A percentile compares a stretch with the other conserved stretches of the same genome.
These are phyloP conservation scores for Speleostelium caveatum DNA, from an alignment of 78 protist species.

Conservation along the genomic window DNA sequence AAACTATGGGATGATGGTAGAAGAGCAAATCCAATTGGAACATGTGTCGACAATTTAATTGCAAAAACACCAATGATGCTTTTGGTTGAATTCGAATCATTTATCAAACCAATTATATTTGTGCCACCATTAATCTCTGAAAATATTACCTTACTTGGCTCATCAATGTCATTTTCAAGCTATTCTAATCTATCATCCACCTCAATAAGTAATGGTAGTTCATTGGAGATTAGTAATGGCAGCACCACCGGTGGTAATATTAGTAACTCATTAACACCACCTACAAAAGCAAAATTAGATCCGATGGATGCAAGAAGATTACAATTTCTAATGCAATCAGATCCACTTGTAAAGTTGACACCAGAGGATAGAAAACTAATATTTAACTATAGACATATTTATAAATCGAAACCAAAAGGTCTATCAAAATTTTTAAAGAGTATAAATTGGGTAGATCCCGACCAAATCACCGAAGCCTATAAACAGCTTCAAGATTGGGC, in stretches of 20 bases:
- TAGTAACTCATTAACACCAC: not conserved
- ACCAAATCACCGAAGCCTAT: constrained; percentile 52
- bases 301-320: constrained; percentile 26
- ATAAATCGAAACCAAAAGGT: constrained; percentile 49
- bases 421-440: constrained; percentile 54
- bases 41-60: constrained; percentile 66
- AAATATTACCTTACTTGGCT: not conserved
- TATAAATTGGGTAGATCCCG: constrained; percentile 61
- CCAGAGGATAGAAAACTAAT: constrained; percentile 57
- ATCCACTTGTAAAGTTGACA: constrained; percentile 38
- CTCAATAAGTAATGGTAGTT: not conserved
- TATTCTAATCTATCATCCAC: too few relatives aligned
- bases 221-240: too few relatives aligned
- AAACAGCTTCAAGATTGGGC: constrained; percentile 67
- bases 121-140: not conserved
- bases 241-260: not conserved
- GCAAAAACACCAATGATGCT: constrained; percentile 50
- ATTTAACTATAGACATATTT: constrained; percentile 33
- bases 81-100: constrained; percentile 68
- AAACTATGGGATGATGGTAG: constrained; percentile 75
- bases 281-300: constrained; percentile 6
- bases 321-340: constrained; percentile 38
- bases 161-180: not conserved
- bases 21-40: constrained; percentile 83
- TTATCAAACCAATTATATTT: constrained; percentile 62